Conservation (phyloP, 2,329 filamentous ascomycete species). For the Paracoccidioides lutzii region DNA sequence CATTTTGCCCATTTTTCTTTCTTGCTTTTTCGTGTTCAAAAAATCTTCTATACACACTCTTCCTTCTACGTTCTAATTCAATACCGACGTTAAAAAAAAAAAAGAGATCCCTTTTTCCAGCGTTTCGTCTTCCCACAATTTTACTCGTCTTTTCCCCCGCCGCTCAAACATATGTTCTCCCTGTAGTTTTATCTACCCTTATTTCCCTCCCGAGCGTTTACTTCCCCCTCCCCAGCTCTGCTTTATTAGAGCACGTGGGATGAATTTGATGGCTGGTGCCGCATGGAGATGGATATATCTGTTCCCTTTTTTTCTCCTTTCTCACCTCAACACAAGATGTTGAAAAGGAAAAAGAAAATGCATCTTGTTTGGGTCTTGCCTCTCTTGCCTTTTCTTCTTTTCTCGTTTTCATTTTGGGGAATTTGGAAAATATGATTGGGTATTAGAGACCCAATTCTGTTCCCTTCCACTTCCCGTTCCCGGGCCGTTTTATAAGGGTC, state of each 20-base stretch:
- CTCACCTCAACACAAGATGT: not conserved
- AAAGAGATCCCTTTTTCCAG: not conserved
- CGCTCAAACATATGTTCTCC: not conserved
- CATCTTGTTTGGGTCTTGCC: too few relatives aligned
- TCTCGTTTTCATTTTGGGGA: too few relatives aligned
- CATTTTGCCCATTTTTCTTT: not conserved
- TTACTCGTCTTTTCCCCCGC: not conserved
- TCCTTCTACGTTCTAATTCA: not conserved
- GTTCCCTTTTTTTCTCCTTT: not conserved
- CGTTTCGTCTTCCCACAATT: not conserved
- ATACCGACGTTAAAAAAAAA: not conserved
- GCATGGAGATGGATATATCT: not conserved
- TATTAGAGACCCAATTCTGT: too few relatives aligned
- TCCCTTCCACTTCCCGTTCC: too few relatives aligned
- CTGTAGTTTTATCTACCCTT: not conserved
- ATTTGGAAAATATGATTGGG: too few relatives aligned
- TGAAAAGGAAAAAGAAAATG: too few relatives aligned
- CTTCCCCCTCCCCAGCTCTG: not conserved
- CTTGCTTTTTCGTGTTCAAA: not conserved
- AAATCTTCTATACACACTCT: not conserved
- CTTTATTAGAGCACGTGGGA: not conserved
- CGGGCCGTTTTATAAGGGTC: too few relatives aligned
- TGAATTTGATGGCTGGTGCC: not conserved
- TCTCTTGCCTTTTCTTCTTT: too few relatives aligned
- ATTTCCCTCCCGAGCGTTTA: not conserved